Conservation (phyloP, 352 stramenopile genomes). For the Elongisporangium undulatum region DNA sequence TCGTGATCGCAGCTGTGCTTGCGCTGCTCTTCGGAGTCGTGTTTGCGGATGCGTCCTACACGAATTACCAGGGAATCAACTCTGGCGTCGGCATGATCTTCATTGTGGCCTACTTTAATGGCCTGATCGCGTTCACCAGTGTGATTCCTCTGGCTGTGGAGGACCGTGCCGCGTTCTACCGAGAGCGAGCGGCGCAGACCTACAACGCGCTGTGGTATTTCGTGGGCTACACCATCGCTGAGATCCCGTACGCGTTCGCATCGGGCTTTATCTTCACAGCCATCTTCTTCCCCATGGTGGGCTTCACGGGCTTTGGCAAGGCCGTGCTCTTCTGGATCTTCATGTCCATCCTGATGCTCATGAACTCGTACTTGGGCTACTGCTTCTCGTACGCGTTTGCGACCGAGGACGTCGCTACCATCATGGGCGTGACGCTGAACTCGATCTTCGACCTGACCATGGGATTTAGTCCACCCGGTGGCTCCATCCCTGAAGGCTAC, state of each 20-base stretch:
- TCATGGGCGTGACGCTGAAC: conserved; percentile 21
- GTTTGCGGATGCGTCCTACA: conserved; percentile 58
- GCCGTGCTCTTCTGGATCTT: conserved; percentile 54
- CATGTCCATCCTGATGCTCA: conserved; percentile 40
- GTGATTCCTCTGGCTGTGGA: conserved; percentile 67
- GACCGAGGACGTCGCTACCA: conserved; percentile 14
- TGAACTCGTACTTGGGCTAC: conserved; percentile 56
- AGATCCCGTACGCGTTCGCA: conserved; percentile 67
- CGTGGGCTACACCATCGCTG: conserved; percentile 36
- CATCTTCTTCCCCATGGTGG: conserved; percentile 50
- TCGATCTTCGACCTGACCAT: conserved; percentile 36
- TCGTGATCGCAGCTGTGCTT: conserved; percentile 54
- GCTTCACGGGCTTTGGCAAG: conserved; percentile 22
- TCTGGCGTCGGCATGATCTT: conserved; percentile 77
- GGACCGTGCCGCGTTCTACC: conserved; percentile 54
- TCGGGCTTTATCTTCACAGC: conserved; percentile 37
- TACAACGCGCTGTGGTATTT: conserved; percentile 58
- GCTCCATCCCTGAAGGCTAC: conserved; percentile 18
- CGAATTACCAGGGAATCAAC: conserved; percentile 30
- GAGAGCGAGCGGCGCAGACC: conserved; percentile 70
- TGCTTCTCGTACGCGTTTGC: conserved; percentile 42
- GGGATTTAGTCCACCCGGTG: conserved; percentile 22
- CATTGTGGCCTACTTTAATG: conserved; percentile 71
- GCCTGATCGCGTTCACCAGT: conserved; percentile 57
- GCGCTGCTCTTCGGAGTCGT: conserved; percentile 52